Evolutionary conservation across 2,329 filamentous ascomycete species (phyloP).

Genomic region (Metarhizium robertsii): DNA sequence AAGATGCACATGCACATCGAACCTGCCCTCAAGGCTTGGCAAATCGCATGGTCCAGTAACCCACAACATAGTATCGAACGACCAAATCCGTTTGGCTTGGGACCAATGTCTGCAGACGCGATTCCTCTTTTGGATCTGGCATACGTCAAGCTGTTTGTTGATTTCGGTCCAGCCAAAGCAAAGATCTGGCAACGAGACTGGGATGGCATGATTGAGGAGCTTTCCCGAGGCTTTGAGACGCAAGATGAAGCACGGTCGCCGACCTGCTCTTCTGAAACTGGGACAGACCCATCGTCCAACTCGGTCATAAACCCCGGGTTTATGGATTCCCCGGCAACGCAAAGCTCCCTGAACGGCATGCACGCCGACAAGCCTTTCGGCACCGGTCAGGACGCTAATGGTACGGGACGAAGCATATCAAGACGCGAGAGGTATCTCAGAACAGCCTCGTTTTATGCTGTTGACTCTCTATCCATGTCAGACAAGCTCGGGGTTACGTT

Average conservation of each 20-base stretch:
- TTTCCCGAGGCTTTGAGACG: slow-evolving; percentile 67
- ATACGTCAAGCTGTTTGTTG: slow-evolving; percentile 86
- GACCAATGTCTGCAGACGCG: slow-evolving; percentile 79
- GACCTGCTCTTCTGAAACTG: slow-evolving; percentile 35
- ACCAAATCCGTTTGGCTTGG: slow-evolving; percentile 72
- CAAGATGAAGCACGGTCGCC: slow-evolving; percentile 61
- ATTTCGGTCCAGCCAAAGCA: slow-evolving; percentile 85
- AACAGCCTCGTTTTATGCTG: slow-evolving; percentile 92
- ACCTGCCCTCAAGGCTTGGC: slow-evolving; percentile 88
- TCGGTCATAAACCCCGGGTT: slow-evolving; percentile 37
- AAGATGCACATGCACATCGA: slow-evolving; percentile 95
- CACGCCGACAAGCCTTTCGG: slow-evolving; percentile 9
- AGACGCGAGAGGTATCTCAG: slow-evolving; percentile 80
- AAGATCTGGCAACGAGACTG: slow-evolving; percentile 92
- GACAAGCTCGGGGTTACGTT: slow-evolving; percentile 80
- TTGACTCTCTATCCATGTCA: slow-evolving; percentile 81
- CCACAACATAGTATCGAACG: slow-evolving; percentile 75
- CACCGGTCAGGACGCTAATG: slow-evolving; percentile 5
- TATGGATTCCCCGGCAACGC: slow-evolving; percentile 41
- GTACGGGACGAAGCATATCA: slow-evolving; percentile 40
- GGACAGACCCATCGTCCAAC: slow-evolving; percentile 36
- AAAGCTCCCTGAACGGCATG: slow-evolving; percentile 39
- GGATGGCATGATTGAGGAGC: slow-evolving; percentile 81
- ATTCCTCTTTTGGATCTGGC: slow-evolving; percentile 87
- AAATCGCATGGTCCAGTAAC: slow-evolving; percentile 82